phyloP scores from a whole-genome alignment of 129 eudicot species.

The Chrysanthemum lavandulifolium region DNA sequence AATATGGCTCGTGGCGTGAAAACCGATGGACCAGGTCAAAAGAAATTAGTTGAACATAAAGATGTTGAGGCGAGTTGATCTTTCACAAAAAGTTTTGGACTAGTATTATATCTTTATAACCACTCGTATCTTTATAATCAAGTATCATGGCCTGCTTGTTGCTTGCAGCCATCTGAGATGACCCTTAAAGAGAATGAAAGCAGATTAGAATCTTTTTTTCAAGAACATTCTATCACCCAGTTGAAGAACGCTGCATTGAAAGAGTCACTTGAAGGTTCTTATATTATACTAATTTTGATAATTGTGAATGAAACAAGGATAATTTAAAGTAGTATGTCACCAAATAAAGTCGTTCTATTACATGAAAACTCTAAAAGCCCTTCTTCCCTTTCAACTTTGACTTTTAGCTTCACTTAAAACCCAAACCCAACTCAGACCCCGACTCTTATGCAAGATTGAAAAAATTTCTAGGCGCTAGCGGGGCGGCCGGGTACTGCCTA shows the following conservation, averaged over 20 bases:
- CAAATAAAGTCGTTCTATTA: too few species aligned
- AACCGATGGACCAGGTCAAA: slow-evolving; percentile 62
- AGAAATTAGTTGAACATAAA: slow-evolving; percentile 76
- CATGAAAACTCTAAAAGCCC: too few species aligned
- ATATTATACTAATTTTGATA: slow-evolving; percentile 11
- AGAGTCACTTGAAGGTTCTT: slow-evolving; percentile 53
- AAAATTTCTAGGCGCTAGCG: too few species aligned
- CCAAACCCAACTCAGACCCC: too few species aligned
- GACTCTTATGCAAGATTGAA: too few species aligned
- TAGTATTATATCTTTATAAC: too few species aligned
- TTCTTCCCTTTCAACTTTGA: too few species aligned
- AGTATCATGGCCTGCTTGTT: neutral
- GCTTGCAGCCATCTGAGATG: slow-evolving; percentile 88
- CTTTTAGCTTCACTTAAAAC: too few species aligned
- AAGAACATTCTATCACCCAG: slow-evolving; percentile 63
- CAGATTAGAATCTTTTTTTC: slow-evolving; percentile 78
- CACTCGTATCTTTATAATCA: neutral
- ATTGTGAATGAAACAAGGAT: neutral
- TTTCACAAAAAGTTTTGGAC: neutral
- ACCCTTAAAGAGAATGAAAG: slow-evolving; percentile 91
- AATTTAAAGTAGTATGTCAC: too few species aligned
- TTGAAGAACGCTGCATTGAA: slow-evolving; percentile 63
- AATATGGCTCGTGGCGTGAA: slow-evolving; percentile 68
- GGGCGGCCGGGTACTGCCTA: too few species aligned
- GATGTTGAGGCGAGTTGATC: slow-evolving; percentile 73